Evolutionary conservation across 2,329 filamentous ascomycete genomes (phyloP).

Genomic region (Aspergillus costaricaensis): DNA sequence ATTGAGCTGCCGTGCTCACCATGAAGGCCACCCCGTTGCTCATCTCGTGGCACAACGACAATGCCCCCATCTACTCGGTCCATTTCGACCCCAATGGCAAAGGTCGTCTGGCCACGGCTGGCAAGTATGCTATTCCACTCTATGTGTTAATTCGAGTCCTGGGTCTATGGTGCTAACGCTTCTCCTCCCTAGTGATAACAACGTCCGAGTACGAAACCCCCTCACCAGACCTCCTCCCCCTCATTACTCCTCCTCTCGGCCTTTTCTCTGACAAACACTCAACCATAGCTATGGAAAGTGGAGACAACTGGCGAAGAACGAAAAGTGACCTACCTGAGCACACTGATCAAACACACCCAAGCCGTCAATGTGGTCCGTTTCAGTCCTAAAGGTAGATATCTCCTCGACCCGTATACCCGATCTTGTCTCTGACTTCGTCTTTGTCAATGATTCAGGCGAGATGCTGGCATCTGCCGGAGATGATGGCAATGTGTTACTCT

Average conservation of each 20-base stretch:
- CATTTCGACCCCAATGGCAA: constrained; percentile 94
- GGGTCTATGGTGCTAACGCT: constrained; percentile 14
- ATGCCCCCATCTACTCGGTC: constrained; percentile 93
- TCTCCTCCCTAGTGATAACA: constrained; percentile 66
- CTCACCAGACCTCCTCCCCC: constrained; percentile 16
- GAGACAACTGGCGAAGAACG: constrained; percentile 81
- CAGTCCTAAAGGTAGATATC: constrained; percentile 76
- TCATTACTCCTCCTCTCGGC: constrained; percentile 12
- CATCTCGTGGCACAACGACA: constrained; percentile 98
- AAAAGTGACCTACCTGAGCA: constrained; percentile 88
- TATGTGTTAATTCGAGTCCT: neutral
- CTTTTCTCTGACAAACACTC: constrained; percentile 40
- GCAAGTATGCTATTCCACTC: constrained; percentile 57
- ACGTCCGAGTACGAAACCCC: constrained; percentile 71
- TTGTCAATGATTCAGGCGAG: constrained; percentile 65
- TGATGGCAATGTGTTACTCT: constrained; percentile 94
- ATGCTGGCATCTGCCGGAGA: constrained; percentile 92
- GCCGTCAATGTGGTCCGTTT: constrained; percentile 98
- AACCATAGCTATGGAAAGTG: constrained; percentile 79
- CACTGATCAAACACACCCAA: constrained; percentile 89
- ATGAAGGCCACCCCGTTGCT: constrained; percentile 98
- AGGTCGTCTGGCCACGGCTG: constrained; percentile 86
- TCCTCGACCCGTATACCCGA: neutral
- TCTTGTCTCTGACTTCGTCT: neutral
- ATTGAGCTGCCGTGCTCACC: constrained; percentile 35